These are phyloP conservation scores for Crithidia acanthocephali DNA, from an alignment of 208 protist species.

Conservation along the genomic window DNA sequence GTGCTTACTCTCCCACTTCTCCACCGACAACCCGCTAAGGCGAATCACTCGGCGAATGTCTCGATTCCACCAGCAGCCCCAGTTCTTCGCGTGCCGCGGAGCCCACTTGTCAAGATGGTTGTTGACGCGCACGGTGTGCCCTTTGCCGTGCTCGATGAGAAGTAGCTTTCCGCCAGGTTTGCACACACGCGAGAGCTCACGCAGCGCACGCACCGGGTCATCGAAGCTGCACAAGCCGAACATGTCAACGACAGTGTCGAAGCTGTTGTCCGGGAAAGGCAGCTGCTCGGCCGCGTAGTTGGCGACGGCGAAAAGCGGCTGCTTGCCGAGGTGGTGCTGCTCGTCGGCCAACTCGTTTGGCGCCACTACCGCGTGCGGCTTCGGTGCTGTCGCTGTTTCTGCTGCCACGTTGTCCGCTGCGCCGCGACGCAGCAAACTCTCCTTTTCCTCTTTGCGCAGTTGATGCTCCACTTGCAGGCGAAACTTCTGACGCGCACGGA, in stretches of 20 bases:
- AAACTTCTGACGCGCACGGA: slow-evolving; percentile 27
- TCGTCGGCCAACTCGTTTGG: slow-evolving; percentile 23
- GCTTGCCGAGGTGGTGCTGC: slow-evolving; percentile 17
- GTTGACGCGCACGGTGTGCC: slow-evolving; percentile 70
- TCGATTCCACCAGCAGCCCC: slow-evolving; percentile 93
- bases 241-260: slow-evolving; percentile 92
- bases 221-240: slow-evolving; percentile 94
- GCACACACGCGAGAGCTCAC: slow-evolving; percentile 91
- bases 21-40: slow-evolving; percentile 65
- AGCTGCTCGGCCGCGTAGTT: slow-evolving; percentile 86
- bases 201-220: slow-evolving; percentile 85
- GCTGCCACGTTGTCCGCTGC: background rate
- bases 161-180: slow-evolving; percentile 88
- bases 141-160: slow-evolving; percentile 89
- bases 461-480: slow-evolving; percentile 24
- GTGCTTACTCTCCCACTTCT: slow-evolving; percentile 76
- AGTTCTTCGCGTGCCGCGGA: slow-evolving; percentile 78
- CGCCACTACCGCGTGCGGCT: background rate
- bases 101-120: slow-evolving; percentile 88
- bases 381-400: background rate
- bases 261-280: slow-evolving; percentile 86
- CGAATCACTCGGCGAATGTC: slow-evolving; percentile 79
- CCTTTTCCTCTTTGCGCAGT: slow-evolving; percentile 26
- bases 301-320: slow-evolving; percentile 71
- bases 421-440: slow-evolving; percentile 22